Conservation (phyloP, 192 early-diverging fungal genomes). For the Linderina pennispora region DNA sequence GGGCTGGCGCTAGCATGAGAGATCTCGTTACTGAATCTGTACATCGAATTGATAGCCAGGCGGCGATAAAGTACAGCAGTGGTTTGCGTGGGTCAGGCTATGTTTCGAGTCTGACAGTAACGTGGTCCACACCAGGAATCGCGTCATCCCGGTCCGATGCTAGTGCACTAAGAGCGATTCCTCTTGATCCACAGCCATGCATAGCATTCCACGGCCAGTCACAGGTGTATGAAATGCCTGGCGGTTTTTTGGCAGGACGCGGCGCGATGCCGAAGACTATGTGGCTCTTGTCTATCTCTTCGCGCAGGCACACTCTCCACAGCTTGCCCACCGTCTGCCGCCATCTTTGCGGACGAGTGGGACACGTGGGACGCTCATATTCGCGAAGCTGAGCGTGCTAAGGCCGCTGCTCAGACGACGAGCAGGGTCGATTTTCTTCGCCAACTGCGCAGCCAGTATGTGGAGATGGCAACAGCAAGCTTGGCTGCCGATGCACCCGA, state of each 20-base stretch:
- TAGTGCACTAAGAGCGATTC: too few relatives aligned
- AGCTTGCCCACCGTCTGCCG: slow-evolving; percentile 2
- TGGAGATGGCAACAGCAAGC: not conserved
- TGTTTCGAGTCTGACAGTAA: slow-evolving; percentile 1
- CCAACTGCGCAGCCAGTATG: slow-evolving; percentile 3
- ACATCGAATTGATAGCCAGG: slow-evolving; percentile 8
- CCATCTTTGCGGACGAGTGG: slow-evolving; percentile 15
- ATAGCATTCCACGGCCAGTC: too few relatives aligned
- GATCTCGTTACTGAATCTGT: slow-evolving; percentile 3
- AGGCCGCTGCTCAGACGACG: not conserved
- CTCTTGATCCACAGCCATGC: too few relatives aligned
- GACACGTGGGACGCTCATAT: slow-evolving; percentile 5
- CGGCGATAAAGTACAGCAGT: not conserved
- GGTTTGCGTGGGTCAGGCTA: not conserved
- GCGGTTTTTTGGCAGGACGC: not conserved
- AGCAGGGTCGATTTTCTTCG: slow-evolving; percentile 1
- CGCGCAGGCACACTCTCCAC: slow-evolving; percentile 4
- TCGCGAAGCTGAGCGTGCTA: not conserved
- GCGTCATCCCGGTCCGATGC: too few relatives aligned
- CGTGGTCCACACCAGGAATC: slow-evolving; percentile 3
- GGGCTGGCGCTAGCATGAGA: slow-evolving; percentile 4
- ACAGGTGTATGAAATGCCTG: too few relatives aligned
- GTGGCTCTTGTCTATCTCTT: slow-evolving; percentile 11
- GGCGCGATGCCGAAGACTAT: slow-evolving; percentile 11
- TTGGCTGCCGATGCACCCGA: not conserved